Base-by-base conservation (phyloP, 371 early-diverging fungal genomes). In the Mucor racemosus region DNA sequence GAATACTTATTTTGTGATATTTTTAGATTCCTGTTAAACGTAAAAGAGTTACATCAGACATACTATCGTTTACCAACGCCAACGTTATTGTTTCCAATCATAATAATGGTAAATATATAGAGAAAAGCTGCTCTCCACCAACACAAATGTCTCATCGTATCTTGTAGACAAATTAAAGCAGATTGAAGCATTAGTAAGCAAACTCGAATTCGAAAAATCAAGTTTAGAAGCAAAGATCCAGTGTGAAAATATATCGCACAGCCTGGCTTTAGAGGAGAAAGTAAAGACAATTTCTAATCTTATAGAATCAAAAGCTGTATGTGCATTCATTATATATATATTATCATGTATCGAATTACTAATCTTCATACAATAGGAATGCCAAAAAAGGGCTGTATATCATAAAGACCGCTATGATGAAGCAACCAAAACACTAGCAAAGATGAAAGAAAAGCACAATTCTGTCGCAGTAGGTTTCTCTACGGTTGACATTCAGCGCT, bases 401-500 rank as follows among this genome's bases (percentile, higher is more conserved):
- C 63, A 68, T 13, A 39, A 58, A 38, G 57, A 57, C 31, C 44
- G 40, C 0, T 38, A 39, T 7, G 41, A 62, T 15, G 54, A 68
- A 4, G 57, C 50, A 14, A 26, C 53, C 14, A 17, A 58, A 35
- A 53, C 42, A 21, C 19, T 68, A 8, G 53, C 36, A 5, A 19
- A 17, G 0, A 65, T 65, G 39, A 65, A 65, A 50, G 58, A 34
- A 21, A 57, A 65, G 7, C 65, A 65, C 48, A 57, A 42, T 14
- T 5, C 36, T 7, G 65, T 58, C 3, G 35, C 65, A 10, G 65
- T 65, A 48, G 41, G 64, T 41, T 5, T 26, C 39, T 9, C 19
- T 38, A 26, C 3, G 26, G 26, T 42, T 57, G 39, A 34, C 35
- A 42, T 4, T 1, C 26, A 55, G 6, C 10, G 21, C 3, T 33